phyloP scores from a whole-genome alignment of 495 filamentous ascomycete species.

The Daldinia bambusicola region DNA sequence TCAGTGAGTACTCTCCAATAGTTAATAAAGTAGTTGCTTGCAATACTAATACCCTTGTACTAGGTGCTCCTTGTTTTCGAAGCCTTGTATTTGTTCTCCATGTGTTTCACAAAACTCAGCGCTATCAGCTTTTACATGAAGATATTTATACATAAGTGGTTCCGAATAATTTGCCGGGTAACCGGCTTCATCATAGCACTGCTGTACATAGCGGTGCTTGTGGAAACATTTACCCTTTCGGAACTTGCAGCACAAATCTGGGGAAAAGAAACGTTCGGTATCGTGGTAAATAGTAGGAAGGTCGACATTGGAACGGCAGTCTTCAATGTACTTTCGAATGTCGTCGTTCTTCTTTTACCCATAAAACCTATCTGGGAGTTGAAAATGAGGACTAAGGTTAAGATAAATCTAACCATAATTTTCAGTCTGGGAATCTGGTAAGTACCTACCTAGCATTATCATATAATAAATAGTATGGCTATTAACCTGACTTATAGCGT shows the following conservation, averaged over 20 bases:
- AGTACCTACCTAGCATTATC: constrained; percentile 8
- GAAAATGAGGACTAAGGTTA: constrained; percentile 48
- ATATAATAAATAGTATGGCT: too few species aligned
- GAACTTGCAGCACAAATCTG: constrained; percentile 48
- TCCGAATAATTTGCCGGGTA: constrained; percentile 26
- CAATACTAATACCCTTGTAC: neutral
- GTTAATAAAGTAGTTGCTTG: neutral
- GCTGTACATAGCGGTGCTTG: constrained; percentile 12
- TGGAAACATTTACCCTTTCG: constrained; percentile 21
- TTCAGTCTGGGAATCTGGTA: constrained; percentile 54
- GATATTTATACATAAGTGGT: constrained; percentile 45
- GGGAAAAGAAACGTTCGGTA: neutral
- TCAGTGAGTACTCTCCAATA: constrained; percentile 13
- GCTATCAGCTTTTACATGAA: constrained; percentile 54
- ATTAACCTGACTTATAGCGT: constrained; percentile 8
- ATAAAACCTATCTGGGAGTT: constrained; percentile 53
- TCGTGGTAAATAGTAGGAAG: neutral
- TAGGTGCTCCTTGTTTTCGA: constrained; percentile 34
- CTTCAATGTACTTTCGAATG: constrained; percentile 50
- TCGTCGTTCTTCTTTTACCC: constrained; percentile 53
- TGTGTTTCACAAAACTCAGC: constrained; percentile 51
- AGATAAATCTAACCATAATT: constrained; percentile 49
- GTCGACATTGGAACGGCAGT: constrained; percentile 40
- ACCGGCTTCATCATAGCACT: constrained; percentile 40
- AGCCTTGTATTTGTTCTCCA: constrained; percentile 10